These are phyloP conservation scores for Sarcodon aspratus DNA, from an alignment of 768 basidiomycete genomes.

Conservation along the genomic window DNA sequence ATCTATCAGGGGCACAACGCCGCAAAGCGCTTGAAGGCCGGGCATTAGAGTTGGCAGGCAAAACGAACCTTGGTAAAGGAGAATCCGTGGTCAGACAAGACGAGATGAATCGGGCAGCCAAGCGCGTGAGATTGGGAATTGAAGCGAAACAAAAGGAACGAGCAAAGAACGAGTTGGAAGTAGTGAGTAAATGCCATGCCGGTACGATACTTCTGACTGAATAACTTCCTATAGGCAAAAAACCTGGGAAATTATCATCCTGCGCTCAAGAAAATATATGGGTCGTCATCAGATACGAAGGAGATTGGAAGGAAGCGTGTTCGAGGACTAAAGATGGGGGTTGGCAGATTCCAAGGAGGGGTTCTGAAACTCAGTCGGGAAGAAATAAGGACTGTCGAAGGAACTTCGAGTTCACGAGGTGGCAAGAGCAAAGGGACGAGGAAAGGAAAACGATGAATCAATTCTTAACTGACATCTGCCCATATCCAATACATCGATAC, in stretches of 20 bases:
- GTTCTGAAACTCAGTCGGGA: slow-evolving; percentile 49
- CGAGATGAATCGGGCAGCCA: slow-evolving; percentile 63
- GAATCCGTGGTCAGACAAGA: slow-evolving; percentile 46
- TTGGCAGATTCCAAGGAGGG: slow-evolving; percentile 67
- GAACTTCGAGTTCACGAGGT: slow-evolving; percentile 4
- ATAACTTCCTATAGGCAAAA: slow-evolving; percentile 46
- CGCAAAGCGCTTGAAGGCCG: slow-evolving; percentile 71
- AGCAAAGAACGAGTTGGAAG: slow-evolving; percentile 44
- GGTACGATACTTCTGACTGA: slow-evolving; percentile 3
- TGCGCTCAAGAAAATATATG: slow-evolving; percentile 57
- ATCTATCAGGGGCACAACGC: slow-evolving; percentile 53
- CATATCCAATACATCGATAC: too few relatives aligned
- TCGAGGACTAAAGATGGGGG: slow-evolving; percentile 65
- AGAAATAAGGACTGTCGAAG: slow-evolving; percentile 38
- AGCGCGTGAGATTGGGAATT: slow-evolving; percentile 63
- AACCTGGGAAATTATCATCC: slow-evolving; percentile 81
- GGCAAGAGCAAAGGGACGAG: slow-evolving; percentile 8
- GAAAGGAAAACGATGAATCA: slow-evolving; percentile 5
- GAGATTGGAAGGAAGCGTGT: slow-evolving; percentile 33
- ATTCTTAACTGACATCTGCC: too few relatives aligned
- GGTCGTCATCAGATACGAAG: slow-evolving; percentile 17
- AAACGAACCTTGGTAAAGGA: slow-evolving; percentile 64
- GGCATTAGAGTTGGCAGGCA: slow-evolving; percentile 59
- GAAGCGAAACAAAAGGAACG: slow-evolving; percentile 47
- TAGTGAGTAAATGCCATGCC: slow-evolving; percentile 33